Evolutionary conservation across 1,284 basidiomycete species (phyloP).

Genomic region (Irpex sp.): DNA sequence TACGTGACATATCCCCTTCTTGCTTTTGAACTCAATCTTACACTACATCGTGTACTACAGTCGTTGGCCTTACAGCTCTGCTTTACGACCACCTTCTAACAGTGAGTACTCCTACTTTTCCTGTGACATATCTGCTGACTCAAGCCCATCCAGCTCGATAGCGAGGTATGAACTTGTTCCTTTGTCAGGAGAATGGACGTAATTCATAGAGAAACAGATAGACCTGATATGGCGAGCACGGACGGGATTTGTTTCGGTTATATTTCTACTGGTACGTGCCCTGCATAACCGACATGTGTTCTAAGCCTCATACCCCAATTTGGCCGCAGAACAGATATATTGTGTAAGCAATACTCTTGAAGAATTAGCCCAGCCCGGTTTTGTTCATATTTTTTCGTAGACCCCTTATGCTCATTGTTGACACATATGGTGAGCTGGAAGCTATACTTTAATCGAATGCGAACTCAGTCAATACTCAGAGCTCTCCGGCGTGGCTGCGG

Average conservation of each 20-base stretch:
- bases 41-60: slow-evolving; percentile 12
- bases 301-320: no score
- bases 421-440: slow-evolving; percentile 25
- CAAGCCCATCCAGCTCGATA: slow-evolving; percentile 19
- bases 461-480: slow-evolving; percentile 10
- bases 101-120: slow-evolving; percentile 15
- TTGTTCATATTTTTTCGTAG: slow-evolving; percentile 4
- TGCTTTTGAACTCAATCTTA: not conserved
- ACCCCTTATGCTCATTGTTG: slow-evolving; percentile 27
- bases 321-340: slow-evolving; percentile 26
- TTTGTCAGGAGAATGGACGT: no score
- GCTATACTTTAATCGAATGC: not conserved
- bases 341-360: slow-evolving; percentile 19
- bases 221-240: slow-evolving; percentile 24
- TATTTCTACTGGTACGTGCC: slow-evolving; percentile 26
- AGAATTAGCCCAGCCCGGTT: not conserved
- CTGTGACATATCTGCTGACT: not conserved
- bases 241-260: slow-evolving; percentile 25
- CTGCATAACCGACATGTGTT: not conserved
- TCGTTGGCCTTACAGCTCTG: slow-evolving; percentile 26
- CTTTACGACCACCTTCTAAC: slow-evolving; percentile 29
- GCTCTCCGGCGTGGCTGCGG: slow-evolving; percentile 15
- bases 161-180: slow-evolving; percentile 20
- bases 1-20: slow-evolving; percentile 12
- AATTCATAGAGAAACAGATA: slow-evolving; percentile 16